Evolutionary conservation across 495 filamentous ascomycete genomes (phyloP).

Genomic region (Thermothielavioides terrestris): DNA sequence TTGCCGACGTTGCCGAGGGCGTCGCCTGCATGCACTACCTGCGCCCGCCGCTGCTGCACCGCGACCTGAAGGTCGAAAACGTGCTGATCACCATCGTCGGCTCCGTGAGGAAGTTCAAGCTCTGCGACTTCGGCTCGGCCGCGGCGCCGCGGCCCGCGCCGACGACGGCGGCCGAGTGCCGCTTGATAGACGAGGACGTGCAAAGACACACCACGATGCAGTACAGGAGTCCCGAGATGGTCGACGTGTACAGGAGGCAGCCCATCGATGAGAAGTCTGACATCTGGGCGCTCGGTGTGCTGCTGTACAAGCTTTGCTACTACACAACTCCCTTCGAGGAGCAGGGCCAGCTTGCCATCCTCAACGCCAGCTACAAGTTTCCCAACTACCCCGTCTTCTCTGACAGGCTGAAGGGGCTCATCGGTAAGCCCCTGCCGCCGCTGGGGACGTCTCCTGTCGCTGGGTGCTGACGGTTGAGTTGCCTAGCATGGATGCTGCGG

Average conservation of each 20-base stretch:
- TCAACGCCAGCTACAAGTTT: slow-evolving; percentile 92
- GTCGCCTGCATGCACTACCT: slow-evolving; percentile 99
- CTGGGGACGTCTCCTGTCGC: background rate
- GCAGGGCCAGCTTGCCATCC: slow-evolving; percentile 93
- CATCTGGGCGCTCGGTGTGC: slow-evolving; percentile 93
- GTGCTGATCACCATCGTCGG: slow-evolving; percentile 73
- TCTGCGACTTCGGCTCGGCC: slow-evolving; percentile 96
- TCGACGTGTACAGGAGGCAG: slow-evolving; percentile 92
- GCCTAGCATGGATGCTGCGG: slow-evolving; percentile 75
- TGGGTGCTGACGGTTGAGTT: slow-evolving; percentile 31
- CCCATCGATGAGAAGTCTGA: slow-evolving; percentile 99
- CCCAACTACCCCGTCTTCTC: slow-evolving; percentile 83
- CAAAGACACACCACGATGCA: slow-evolving; percentile 96
- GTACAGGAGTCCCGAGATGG: slow-evolving; percentile 97
- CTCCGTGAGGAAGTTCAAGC: slow-evolving; percentile 64
- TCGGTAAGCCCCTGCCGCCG: slow-evolving; percentile 66
- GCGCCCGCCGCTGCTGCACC: slow-evolving; percentile 84
- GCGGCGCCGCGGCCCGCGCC: slow-evolving; percentile 78
- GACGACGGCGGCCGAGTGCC: slow-evolving; percentile 74
- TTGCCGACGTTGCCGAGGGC: slow-evolving; percentile 88
- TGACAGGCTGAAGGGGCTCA: slow-evolving; percentile 80
- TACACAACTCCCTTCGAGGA: slow-evolving; percentile 99
- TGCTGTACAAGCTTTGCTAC: slow-evolving; percentile 97
- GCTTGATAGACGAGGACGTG: slow-evolving; percentile 90
- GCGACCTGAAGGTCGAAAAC: slow-evolving; percentile 97